Base-by-base conservation (phyloP, 495 filamentous ascomycete genomes). In the Entonaema liquescens region DNA sequence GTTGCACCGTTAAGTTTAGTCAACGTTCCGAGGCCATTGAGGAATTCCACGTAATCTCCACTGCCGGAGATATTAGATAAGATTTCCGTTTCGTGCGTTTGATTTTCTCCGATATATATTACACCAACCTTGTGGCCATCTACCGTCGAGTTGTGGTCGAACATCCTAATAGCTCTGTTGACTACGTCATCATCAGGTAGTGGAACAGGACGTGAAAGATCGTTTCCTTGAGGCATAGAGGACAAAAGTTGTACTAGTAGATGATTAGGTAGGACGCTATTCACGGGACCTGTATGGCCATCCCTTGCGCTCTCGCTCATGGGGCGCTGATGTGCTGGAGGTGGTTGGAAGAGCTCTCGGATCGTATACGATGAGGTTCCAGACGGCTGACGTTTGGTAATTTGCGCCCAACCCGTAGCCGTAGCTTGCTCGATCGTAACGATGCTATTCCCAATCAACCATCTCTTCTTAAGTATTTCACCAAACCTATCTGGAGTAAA, bases 101-200 rank as follows among this genome's bases (percentile, higher is more conserved):
- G 96, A 21, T 91, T 90, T 59, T 93, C 88, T 35, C 89, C 93
- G 65, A 97, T 89, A 76, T 97, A 99, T 58, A 99, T 89, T 21
- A 99, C 90, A 19, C 95, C 96, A 53, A 97, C 91, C 76, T 97
- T 97, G 79, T 99, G 93, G 11, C 94, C 91, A 79, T 99, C 96
- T 4, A 99, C 91, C 26, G 94, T 93, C 56, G 94, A 89, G 64
- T 87, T 97, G 28, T 89, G 89, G 77, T 98, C 96, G 78, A 99
- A 96, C 35, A 85, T 81, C 44, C 82, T 88, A 35, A 98, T 89
- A 0, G 92, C 90, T 60, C 94, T 88, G 33, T 87, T 83, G n/a
- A 90, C 90, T 19, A 85, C 86, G 6, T 95, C 92, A 74, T 97
- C 92, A 17, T 97, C 91, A 3, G 93, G 92, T 3, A 98, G 85